Conservation (phyloP, 495 filamentous ascomycete species). For the Neurospora terricola region DNA sequence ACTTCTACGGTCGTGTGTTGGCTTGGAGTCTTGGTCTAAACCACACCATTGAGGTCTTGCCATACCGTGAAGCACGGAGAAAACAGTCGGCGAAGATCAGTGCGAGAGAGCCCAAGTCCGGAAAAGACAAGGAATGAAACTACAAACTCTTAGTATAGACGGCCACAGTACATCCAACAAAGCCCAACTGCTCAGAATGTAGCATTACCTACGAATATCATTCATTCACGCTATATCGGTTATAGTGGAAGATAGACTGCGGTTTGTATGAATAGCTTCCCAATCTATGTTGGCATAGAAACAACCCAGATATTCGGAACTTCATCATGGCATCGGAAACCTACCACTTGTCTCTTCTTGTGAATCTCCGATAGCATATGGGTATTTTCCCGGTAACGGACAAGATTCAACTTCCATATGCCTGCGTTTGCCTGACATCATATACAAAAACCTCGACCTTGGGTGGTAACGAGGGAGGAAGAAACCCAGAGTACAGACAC, state of each 20-base stretch:
- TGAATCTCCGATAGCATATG: background rate
- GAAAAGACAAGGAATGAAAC: no score
- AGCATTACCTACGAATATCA: background rate
- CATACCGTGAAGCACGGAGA: no score
- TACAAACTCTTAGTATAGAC: background rate
- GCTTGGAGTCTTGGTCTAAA: no score
- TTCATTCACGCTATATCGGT: background rate
- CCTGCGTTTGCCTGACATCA: background rate
- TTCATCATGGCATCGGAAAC: background rate
- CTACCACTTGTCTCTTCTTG: background rate
- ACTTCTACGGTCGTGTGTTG: no score
- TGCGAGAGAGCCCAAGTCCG: no score
- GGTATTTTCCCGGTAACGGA: background rate
- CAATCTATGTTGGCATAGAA: background rate
- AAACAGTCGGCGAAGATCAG: no score
- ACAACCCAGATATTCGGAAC: background rate
- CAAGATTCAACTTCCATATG: background rate
- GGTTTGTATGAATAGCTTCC: background rate
- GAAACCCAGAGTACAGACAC: background rate
- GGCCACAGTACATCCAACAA: background rate
- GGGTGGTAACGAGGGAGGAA: background rate
- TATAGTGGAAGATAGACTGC: background rate
- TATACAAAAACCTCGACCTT: background rate
- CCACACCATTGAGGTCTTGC: no score
- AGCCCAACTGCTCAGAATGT: background rate